Evolutionary conservation across 1,284 basidiomycete species (phyloP), one percentile per base, ranked within the genome.

Genomic region (Ustilago shanxiensis): DNA sequence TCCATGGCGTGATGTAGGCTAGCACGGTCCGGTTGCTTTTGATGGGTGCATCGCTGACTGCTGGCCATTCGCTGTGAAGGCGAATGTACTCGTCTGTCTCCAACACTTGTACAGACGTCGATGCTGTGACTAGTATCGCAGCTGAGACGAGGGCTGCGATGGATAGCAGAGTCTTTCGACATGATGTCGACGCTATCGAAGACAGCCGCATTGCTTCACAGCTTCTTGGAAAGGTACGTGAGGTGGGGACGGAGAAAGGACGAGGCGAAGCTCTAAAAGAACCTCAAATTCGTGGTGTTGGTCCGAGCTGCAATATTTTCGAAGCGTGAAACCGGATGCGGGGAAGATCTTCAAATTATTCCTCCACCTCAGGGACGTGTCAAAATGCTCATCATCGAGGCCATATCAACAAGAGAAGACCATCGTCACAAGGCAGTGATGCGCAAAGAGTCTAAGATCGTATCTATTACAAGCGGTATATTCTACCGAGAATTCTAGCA

Each of bases 1-100:
- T 75, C 79, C 79, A 81, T 9, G 79, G 79, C 16, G 79, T 79
- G 33, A 80, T 77, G 47, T 81, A 81, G 24, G 62, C 79, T 2
- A 81, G 57, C 10, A 76, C 70, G 3, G 73, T 72, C 0, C 60
- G 50, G 31, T 52, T 55, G 5, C 20, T 29, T 4, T 39, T 60
- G 2, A 10, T 13, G 3, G 39, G 22, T 16, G 14, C 14, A 13
- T 29, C 20, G 20, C 13, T 37, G 24, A n/a, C 9, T 2, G n/a
- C 14, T n/a, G 31, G 45, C 16, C 39, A 24, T 0, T 55, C 39
- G 13, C 37, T 20, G 22, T 68, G 64, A 0, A 62, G 54, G 0
- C 54, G 63, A n/a, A 76, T 65, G 57, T 73, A 68, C 14, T 64
- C 70, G 44, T 59, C 65, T 2, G 65, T 50, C 3, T 72, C 65